A percentile compares a stretch with the other conserved stretches of the same genome.
phyloP scores from a whole-genome alignment of 1,139 yeast genomes.

The Meyerozyma athensensis region DNA sequence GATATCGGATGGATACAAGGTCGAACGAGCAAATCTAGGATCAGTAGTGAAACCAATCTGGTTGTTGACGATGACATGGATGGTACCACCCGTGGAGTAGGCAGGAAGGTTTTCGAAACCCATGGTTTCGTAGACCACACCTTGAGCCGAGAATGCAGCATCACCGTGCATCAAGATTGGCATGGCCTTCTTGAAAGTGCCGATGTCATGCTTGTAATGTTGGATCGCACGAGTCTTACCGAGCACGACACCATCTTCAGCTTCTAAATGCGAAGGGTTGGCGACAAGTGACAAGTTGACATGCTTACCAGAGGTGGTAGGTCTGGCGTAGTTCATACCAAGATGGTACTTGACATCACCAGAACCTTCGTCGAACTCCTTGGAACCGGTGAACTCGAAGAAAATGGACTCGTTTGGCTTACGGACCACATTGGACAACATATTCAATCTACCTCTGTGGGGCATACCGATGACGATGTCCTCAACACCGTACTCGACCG shows the following conservation, averaged over 20 bases:
- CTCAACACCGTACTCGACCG: conserved; percentile 91
- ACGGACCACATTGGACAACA: conserved; percentile 96
- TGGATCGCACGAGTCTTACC: conserved; percentile 98
- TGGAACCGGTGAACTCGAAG: conserved; percentile 91
- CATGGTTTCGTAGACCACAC: conserved; percentile 98
- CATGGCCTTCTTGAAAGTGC: conserved; percentile 80
- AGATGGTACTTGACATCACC: conserved; percentile 99
- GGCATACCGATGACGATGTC: conserved; percentile 99
- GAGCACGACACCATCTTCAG: conserved; percentile 97
- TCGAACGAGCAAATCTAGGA: conserved; percentile 95
- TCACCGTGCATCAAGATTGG: conserved; percentile 96
- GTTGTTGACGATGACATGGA: conserved; percentile 92
- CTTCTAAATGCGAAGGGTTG: conserved; percentile 97
- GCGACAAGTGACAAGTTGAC: conserved; percentile 95
- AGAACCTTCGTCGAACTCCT: conserved; percentile 83
- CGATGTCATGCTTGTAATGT: conserved; percentile 84
- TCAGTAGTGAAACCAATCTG: conserved; percentile 99
- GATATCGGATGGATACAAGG: conserved; percentile 96
- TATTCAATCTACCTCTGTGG: conserved; percentile 97
- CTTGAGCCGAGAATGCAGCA: conserved; percentile 98
- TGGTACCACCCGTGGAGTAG: conserved; percentile 97
- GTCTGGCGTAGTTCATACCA: conserved; percentile 99
- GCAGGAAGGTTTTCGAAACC: conserved; percentile 92
- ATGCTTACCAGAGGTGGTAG: conserved; percentile 96
- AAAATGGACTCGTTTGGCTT: conserved; percentile 97